Base-by-base conservation (phyloP, 768 basidiomycete genomes). In the Lyophyllum decastes region DNA sequence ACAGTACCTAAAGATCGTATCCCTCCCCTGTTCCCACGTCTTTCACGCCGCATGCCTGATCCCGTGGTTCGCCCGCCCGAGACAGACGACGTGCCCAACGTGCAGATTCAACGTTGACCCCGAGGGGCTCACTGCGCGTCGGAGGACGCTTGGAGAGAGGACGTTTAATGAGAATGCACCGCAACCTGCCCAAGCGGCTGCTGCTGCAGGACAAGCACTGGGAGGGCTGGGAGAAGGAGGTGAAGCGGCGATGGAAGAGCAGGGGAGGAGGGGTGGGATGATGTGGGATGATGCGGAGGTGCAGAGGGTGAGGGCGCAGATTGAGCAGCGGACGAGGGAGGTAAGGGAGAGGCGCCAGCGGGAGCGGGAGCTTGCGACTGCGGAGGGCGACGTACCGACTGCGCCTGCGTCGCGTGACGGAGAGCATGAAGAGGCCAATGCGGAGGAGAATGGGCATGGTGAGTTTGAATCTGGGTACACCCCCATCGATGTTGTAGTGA, bases 81-180 rank as follows among this genome's bases (percentile, higher is more conserved):
- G 78, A 43, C 88, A 89, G 61, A 92, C 91, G 19, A 92, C 91
- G 1, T 93, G 91, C 62, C 91, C 91, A 0, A 89, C 89, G 0
- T 93, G 91, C 71, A 76, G 91, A 60, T 93, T 93, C 64, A 86
- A 93, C 61, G 82, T 93, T 53, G 91, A 93, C 65, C 91, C 91
- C 0, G 86, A 90, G 54, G 86, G 86, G 55, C 70, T 92, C 46
- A 90, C 89, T 0, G 70, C 68, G 12, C 66, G 72, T 16, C 60
- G 70, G 19, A 60, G 71, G 30, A 4, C 30, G 10, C 30, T 30
- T n/a, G n/a, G n/a, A n/a, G n/a, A n/a, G n/a, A n/a, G n/a, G n/a
- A n/a, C n/a, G n/a, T n/a, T n/a, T n/a, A n/a, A n/a, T n/a, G n/a
- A n/a, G n/a, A n/a, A n/a, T n/a, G n/a, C n/a, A n/a, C n/a, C n/a